Percentiles rank a stretch among this genome's conserved stretches.
These are phyloP conservation scores for Dothideomycetes sp. DNA, from an alignment of 2,329 filamentous ascomycete species.

Conservation along the genomic window DNA sequence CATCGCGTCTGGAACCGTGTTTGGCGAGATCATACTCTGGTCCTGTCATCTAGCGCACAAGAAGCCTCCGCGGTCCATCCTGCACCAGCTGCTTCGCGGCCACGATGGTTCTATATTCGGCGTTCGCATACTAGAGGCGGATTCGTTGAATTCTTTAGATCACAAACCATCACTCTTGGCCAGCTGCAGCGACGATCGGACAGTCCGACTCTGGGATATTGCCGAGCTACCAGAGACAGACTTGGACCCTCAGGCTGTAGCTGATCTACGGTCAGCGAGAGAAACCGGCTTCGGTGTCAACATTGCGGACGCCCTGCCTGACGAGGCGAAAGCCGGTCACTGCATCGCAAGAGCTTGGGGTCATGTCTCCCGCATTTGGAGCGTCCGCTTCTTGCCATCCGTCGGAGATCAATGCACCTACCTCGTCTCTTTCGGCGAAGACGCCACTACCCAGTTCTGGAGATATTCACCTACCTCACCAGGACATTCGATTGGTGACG, in stretches of 20 bases:
- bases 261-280: conserved; percentile 17
- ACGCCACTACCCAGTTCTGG: conserved; percentile 66
- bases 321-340: conserved; percentile 25
- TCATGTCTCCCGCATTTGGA: conserved; percentile 84
- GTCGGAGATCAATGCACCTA: conserved; percentile 23
- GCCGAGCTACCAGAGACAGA: conserved; percentile 36
- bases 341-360: conserved; percentile 68
- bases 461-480: conserved; percentile 9
- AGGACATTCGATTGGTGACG: too few species aligned
- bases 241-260: conserved; percentile 17
- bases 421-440: conserved; percentile 75
- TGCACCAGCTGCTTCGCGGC: conserved; percentile 48
- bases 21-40: conserved; percentile 91
- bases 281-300: conserved; percentile 34
- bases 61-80: conserved; percentile 21
- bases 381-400: conserved; percentile 52
- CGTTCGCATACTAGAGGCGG: too few species aligned
- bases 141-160: conserved; percentile 61
- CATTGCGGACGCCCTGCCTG: conserved; percentile 8
- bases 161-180: conserved; percentile 51
- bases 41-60: conserved; percentile 39
- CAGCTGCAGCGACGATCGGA: conserved; percentile 92
- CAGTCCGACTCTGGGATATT: conserved; percentile 79
- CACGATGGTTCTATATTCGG: conserved; percentile 95
- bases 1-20: conserved; percentile 81